Evolutionary conservation across 2,329 filamentous ascomycete genomes (phyloP), one percentile per base, ranked within the genome.

Genomic region (Verticillium nonalfalfae): DNA sequence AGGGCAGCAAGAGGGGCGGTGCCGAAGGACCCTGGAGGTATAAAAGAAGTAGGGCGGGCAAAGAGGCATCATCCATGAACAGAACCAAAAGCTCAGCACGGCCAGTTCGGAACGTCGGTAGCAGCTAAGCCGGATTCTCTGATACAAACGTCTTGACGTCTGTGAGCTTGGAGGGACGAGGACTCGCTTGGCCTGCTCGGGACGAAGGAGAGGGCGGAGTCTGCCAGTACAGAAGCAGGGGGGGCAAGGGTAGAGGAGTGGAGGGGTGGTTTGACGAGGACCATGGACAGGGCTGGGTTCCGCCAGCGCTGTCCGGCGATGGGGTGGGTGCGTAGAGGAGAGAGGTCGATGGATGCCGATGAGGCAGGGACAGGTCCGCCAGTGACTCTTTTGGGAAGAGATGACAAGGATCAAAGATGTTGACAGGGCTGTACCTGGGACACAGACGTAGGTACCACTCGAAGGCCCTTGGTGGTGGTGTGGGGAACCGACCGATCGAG

Each of bases 81-180:
- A 68, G 62, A 11, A 54, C 67, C 69, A 70, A 71, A 70, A 68
- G 70, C 70, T 71, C 73, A 77, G 74, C 73, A 78, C 72, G 75
- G 74, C 72, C 75, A 75, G 75, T 71, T 77, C 77, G 78, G 78
- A 78, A 79, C 77, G 69, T 74, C 78, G 78, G 79, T 80, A 80
- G 77, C 77, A 76, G 74, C 74, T 75, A 76, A 78, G 76, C 79
- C 78, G 78, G 77, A 72, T 74, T 77, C 74, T 74, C 74, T 80
- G 78, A 78, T 76, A 80, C 78, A 79, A 70, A 68, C 69, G 68
- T 70, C 69, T 69, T 70, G 67, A 66, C 67, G 68, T 70, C 70
- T 72, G 69, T 72, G 71, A 68, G 67, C 67, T 68, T 69, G n/a
- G 45, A 18, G 45, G n/a, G 45, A 21, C 45, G 45, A 52, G 45